Base-by-base conservation (phyloP, 768 basidiomycete species). In the Boletus speciosus region DNA sequence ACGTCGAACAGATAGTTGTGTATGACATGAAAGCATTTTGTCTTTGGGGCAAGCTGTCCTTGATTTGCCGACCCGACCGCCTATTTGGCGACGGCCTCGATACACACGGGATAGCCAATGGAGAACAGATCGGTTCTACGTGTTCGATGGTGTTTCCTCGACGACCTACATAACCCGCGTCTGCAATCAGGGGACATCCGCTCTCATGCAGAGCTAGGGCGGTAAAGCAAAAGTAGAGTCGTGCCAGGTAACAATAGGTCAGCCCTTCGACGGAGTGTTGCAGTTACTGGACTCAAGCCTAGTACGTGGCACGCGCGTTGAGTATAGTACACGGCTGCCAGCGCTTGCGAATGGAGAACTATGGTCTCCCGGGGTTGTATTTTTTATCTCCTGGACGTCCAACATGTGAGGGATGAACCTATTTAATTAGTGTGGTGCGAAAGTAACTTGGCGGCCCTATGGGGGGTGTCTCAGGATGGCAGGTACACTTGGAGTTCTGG, bases 401-500 rank as follows among this genome's bases (percentile, higher is more conserved):
- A 31, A 19, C 3, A 38, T 42, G 36, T 36, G 25, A 16, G 29
- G 35, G n/a, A 36, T 35, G 35, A 14, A 35, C 34, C n/a, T 6
- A 11, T 1, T 16, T 27, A 32, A 23, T 44, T 31, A 3, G 42
- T 35, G 40, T 37, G 47, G 29, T 29, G 41, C 31, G 11, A 11
- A 9, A 32, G 31, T 31, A 19, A 49, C 11, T 21, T 39, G 10
- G 4, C 12, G 25, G 35, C n/a, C 32, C n/a, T n/a, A 46, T 58
- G 57, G 49, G 35, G 51, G 39, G 43, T 49, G 64, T 63, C 58
- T 53, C 51, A 61, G 55, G 62, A 65, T 55, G 62, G 62, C 53
- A 64, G 36, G 60, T 55, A 31, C 23, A 47, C 41, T 51, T 59
- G 51, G 57, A 54, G 57, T 51, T 29, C 51, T 38, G 34, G 55